Base-by-base conservation (phyloP, 2,329 filamentous ascomycete species). In the Ophiostoma piceae region DNA sequence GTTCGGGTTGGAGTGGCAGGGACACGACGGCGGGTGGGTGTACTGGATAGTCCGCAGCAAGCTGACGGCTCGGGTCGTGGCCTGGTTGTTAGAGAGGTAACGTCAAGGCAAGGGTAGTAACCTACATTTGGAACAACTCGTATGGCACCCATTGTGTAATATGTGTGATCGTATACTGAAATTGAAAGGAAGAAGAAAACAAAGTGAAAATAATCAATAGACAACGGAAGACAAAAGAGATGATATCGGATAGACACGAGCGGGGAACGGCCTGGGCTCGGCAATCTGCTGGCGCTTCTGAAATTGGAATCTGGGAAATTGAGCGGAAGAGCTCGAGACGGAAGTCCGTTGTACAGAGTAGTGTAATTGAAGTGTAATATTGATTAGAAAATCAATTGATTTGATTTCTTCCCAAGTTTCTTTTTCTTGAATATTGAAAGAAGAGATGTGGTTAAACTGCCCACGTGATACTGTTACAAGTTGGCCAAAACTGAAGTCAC, bases 21-120 rank as follows among this genome's bases (percentile, higher is more conserved):
- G 95, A 77, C 94, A 97, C 68, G 85, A 88, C 6, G 92, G 92
- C 71, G 92, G 93, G 78, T 95, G 94, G 1, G 90, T 90, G 78
- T 90, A 96, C 79, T 96, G 94, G 69, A 99, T 88, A n/a, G 94
- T 94, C 69, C 92, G 89, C 67, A 98, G 88, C 67, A 94, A 84
- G 74, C 85, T 91, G 71, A 88, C 81, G 19, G 92, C 92, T 74
- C 89, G 84, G 66, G 85, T 83, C 39, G 87, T 85, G 74, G 85
- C 83, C 87, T 88, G 72, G 26, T 2, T 26, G 64, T 37, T 16
- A 57, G 54, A 35, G n/a, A 16, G 32, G 29, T n/a, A 11, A 9
- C 6, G 14, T 9, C 2, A 9, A 26, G 9, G 16, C 14, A 2
- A 7, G n/a, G 16, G 26, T 1, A 29, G 26, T 29, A 29, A 29